These are phyloP conservation scores for Rhododendron henanense DNA, from an alignment of 148 eudicot genomes.

Conservation along the genomic window DNA sequence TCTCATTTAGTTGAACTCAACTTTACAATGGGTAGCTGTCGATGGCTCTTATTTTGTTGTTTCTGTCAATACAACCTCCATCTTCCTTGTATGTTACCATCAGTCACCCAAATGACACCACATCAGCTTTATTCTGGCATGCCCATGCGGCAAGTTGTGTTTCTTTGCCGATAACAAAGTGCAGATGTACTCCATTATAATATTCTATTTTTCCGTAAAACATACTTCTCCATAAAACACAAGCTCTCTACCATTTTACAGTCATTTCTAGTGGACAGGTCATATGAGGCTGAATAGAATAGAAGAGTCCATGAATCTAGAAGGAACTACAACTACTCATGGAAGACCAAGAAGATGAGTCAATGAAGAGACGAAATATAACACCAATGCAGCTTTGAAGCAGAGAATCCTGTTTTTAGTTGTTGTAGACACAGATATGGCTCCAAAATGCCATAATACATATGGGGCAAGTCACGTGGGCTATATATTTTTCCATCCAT, in stretches of 20 bases:
- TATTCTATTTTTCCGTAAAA: background rate
- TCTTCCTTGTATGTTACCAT: background rate
- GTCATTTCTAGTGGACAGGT: background rate
- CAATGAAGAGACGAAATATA: background rate
- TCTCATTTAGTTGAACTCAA: background rate
- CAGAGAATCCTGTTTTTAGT: background rate
- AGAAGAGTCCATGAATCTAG: background rate
- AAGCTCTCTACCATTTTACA: background rate
- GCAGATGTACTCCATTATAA: background rate
- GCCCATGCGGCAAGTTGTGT: background rate
- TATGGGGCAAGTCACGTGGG: background rate
- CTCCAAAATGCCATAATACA: background rate
- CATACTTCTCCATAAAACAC: background rate
- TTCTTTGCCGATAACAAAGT: background rate
- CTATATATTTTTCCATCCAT: background rate
- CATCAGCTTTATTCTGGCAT: background rate
- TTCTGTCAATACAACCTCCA: background rate
- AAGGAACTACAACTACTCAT: background rate
- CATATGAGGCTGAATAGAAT: background rate
- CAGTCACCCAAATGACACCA: background rate
- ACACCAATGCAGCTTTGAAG: background rate
- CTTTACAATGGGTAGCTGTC: background rate
- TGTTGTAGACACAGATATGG: background rate
- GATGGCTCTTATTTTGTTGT: background rate
- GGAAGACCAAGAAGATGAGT: background rate